Evolutionary conservation across 2,329 filamentous ascomycete species (phyloP), one percentile per base, ranked within the genome.

Genomic region (Penicillium nordicum): DNA sequence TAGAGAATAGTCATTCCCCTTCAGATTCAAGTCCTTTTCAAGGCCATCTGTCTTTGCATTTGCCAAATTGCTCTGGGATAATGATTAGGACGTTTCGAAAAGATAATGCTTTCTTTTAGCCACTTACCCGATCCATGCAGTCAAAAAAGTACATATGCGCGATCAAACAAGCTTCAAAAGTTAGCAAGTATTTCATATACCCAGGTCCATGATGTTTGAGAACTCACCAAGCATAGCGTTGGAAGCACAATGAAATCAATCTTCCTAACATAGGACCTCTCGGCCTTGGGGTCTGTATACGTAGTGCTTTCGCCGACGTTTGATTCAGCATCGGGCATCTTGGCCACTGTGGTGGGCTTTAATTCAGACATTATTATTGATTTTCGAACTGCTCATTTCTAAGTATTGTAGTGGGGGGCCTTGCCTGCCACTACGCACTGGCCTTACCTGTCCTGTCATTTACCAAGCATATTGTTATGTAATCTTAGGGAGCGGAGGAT

Each of bases 41-140:
- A 78, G 69, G 5, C 78, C 78, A 52, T 81, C 78, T 0, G 80
- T 82, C 57, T 82, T 79, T 0, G 80, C 66, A 51, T 69, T 69
- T 23, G 62, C 65, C 21, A 82, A 67, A 53, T 82, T 82, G 37
- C 74, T 76, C 72, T 71, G 32, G 3, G 18, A 9, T 57, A 18
- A 14, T 55, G 42, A 50, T 72, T 60, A 57, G 64, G 53, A 43
- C 61, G 61, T 45, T 60, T 30, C 16, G 10, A n/a, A 2, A 3
- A 14, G 12, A 21, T 23, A 21, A 11, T 44, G 16, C 1, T 11
- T 6, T 18, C 3, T n/a, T 8, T 1, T 8, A 2, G n/a, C 1
- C 6, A 61, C 60, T 29, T 58, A 67, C 63, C 45, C 70, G 61
- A 49, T 73, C 72, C 63, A 65, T 67, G 41, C 63, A 63, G 38